phyloP scores from a whole-genome alignment of 495 filamentous ascomycete species.

The Penicillium riverlandense region DNA sequence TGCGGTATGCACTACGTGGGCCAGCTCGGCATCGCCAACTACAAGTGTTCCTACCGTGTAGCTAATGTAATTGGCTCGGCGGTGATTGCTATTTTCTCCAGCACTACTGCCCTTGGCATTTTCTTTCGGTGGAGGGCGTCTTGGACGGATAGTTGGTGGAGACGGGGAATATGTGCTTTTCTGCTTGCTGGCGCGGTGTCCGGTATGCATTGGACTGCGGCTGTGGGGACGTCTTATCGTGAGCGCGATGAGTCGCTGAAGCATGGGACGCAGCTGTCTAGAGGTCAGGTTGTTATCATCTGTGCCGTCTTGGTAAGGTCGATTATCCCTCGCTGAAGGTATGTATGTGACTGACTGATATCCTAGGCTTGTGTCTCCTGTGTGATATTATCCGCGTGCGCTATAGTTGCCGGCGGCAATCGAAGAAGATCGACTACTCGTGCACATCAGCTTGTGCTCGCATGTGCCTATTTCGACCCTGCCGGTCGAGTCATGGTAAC shows the following conservation, averaged over 20 bases:
- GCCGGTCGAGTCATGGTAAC: conserved; percentile 73
- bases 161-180: conserved; percentile 55
- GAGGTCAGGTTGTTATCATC: conserved; percentile 55
- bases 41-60: conserved; percentile 49
- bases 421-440: conserved; percentile 50
- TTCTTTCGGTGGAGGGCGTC: conserved; percentile 73
- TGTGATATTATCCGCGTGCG: conserved; percentile 47
- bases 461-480: conserved; percentile 67
- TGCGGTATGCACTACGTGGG: conserved; percentile 90
- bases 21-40: conserved; percentile 76
- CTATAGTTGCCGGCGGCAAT: conserved; percentile 48
- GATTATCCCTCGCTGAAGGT: neutral
- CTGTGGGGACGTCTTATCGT: conserved; percentile 62
- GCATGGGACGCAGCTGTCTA: conserved; percentile 33
- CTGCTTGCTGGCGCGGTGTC: conserved; percentile 67
- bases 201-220: conserved; percentile 85
- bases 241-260: conserved; percentile 22
- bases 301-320: conserved; percentile 54
- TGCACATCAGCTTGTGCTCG: conserved; percentile 73
- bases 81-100: conserved; percentile 64
- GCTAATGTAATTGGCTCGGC: conserved; percentile 60
- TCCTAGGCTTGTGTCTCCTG: conserved; percentile 52
- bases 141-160: conserved; percentile 77
- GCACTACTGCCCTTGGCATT: conserved; percentile 56
- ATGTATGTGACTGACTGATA: conserved; percentile 7